These are phyloP conservation scores for Lanzia echinophila DNA, from an alignment of 2,329 filamentous ascomycete species.

Conservation along the genomic window DNA sequence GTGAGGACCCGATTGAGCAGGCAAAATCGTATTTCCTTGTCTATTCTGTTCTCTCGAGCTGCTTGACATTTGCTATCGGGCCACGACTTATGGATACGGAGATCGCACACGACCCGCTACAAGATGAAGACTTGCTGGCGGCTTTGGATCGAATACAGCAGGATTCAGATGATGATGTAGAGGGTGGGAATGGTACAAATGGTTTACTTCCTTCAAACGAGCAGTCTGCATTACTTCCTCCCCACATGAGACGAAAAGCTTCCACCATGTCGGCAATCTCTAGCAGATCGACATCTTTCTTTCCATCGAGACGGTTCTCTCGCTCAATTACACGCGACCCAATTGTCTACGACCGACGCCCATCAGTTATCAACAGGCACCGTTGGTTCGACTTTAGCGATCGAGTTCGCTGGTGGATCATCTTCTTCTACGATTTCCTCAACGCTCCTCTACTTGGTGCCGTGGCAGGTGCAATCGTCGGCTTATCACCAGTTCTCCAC, in stretches of 20 bases:
- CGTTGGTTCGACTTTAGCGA: slow-evolving; percentile 28
- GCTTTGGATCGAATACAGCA: slow-evolving; percentile 21
- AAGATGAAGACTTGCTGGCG: slow-evolving; percentile 15
- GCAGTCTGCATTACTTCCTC: slow-evolving; percentile 43
- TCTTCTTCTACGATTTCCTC: slow-evolving; percentile 42
- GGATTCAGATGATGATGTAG: slow-evolving; percentile 2
- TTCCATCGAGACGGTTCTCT: slow-evolving; percentile 23
- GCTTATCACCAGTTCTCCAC: slow-evolving; percentile 53
- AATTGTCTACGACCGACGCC: slow-evolving; percentile 21
- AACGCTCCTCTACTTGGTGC: slow-evolving; percentile 59
- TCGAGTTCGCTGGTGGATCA: slow-evolving; percentile 30
- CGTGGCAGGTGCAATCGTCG: slow-evolving; percentile 50
- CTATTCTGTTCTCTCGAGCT: slow-evolving; percentile 57
- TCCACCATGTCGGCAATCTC: not conserved
- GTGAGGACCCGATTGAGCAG: slow-evolving; percentile 44
- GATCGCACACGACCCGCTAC: slow-evolving; percentile 31
- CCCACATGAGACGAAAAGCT: slow-evolving; percentile 16
- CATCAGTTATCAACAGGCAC: slow-evolving; percentile 18
- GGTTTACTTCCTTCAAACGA: slow-evolving; percentile 27
- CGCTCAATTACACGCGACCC: slow-evolving; percentile 3
- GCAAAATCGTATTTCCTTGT: slow-evolving; percentile 62
- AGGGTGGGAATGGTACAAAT: slow-evolving; percentile 19
- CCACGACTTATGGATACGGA: slow-evolving; percentile 48
- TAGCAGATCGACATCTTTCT: slow-evolving; percentile 24
- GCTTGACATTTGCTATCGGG: slow-evolving; percentile 57